phyloP scores from a whole-genome alignment of 805 yeast species.

The Komagataella phaffii region DNA sequence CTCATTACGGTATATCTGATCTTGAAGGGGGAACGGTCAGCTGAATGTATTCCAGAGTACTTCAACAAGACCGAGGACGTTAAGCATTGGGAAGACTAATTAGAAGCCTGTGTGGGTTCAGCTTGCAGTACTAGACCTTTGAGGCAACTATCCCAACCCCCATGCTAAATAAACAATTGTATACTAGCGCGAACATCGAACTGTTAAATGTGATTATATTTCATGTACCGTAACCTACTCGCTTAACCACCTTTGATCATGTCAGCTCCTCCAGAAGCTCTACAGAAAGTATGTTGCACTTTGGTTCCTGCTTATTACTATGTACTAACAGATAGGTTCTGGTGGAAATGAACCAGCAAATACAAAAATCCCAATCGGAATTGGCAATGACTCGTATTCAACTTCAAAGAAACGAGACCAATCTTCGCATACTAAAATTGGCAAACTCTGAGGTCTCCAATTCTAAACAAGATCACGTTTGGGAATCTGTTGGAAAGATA shows the following conservation, averaged over 20 bases:
- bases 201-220: not conserved
- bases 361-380: conserved; percentile 45
- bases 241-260: conserved; percentile 7
- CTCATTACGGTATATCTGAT: conserved; percentile 73
- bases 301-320: not conserved
- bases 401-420: conserved; percentile 32
- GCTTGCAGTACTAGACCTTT: not conserved
- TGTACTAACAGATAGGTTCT: conserved; percentile 23
- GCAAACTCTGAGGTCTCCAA: conserved; percentile 41
- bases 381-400: conserved; percentile 40
- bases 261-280: conserved; percentile 31
- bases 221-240: not conserved
- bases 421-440: conserved; percentile 36
- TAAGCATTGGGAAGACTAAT: not conserved
- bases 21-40: conserved; percentile 39
- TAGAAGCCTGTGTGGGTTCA: not conserved
- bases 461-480: conserved; percentile 38
- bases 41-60: conserved; percentile 10
- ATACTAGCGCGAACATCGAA: not conserved
- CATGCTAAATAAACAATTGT: too few relatives aligned
- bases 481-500: conserved; percentile 80
- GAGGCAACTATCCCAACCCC: not conserved
- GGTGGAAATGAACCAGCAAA: conserved; percentile 54
- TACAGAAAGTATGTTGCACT: conserved; percentile 19
- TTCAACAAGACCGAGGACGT: not conserved